Base-by-base conservation (phyloP, 2,329 filamentous ascomycete species). In the Venturia carpophila region DNA sequence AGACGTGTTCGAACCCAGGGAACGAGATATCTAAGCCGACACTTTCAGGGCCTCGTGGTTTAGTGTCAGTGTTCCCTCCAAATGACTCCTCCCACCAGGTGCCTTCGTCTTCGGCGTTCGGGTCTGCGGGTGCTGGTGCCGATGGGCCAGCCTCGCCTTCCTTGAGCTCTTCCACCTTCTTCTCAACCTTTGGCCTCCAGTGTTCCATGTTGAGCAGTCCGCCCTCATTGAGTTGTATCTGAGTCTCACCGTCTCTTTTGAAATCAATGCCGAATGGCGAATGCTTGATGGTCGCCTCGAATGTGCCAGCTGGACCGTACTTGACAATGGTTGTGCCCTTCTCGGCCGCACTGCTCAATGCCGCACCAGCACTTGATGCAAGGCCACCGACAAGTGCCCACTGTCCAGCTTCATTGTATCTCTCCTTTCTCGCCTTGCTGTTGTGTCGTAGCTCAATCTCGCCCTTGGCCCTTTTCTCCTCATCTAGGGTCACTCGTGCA, bases 51-150 rank as follows among this genome's bases (percentile, higher is more conserved):
- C 94, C 94, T 71, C 87, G 87, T n/a, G 94, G 93, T 77, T 99
- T 99, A 5, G 88, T 85, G 75, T 99, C 94, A 0, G 92, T 97
- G 75, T 94, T 96, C 67, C 93, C 92, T 68, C 93, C 93, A 75
- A 99, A 99, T 0, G 84, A 85, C 79, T 99, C 94, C 7, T 99
- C 94, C 94, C 94, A 99, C 91, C 92, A 97, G 3, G 92, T 97
- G 77, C 87, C 89, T 73, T 97, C 90, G 69, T 94, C 90, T 41
- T 75, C 73, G 55, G 76, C 73, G 62, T 79, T 76, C 62, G 76
- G 74, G 15, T 77, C 74, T 34, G 79, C 74, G 62, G 79, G 73
- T 11, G 71, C 70, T 37, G 70, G 71, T 62, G 80, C 78, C 60
- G 79, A 75, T 62, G 69, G 70, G 68, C 80, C 79, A 65, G 79